Percentiles rank a stretch among this genome's conserved stretches.
Evolutionary conservation across 352 stramenopile species (phyloP).

Genomic region (Pythium diclinum): DNA sequence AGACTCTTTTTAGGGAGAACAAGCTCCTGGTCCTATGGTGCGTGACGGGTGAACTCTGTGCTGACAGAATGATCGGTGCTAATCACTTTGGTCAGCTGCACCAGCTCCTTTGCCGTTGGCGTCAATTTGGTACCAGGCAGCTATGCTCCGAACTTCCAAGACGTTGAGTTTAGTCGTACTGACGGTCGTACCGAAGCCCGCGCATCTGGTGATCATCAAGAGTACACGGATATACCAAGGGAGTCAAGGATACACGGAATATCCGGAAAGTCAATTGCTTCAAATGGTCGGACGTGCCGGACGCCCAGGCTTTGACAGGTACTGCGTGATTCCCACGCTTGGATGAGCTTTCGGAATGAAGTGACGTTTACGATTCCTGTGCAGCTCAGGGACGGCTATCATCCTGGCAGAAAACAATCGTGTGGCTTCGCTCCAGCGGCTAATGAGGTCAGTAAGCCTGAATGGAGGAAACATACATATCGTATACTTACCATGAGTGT

Average conservation of each 20-base stretch:
- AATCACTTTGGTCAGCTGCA: constrained; percentile 26
- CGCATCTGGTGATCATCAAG: constrained; percentile 43
- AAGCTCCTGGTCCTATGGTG: constrained; percentile 38
- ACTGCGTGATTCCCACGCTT: constrained; percentile 16
- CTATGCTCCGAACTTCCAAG: not conserved
- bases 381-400: constrained; percentile 11
- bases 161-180: not conserved
- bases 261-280: constrained; percentile 28
- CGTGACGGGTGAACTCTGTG: not conserved
- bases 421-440: not conserved
- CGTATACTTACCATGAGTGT: constrained; percentile 14
- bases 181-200: constrained; percentile 23
- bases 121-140: constrained; percentile 37
- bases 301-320: constrained; percentile 34
- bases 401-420: constrained; percentile 13
- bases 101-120: constrained; percentile 37
- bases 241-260: constrained; percentile 26
- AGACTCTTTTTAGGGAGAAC: constrained; percentile 30
- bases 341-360: not conserved
- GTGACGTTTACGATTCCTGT: not conserved
- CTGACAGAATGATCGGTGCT: not conserved
- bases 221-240: constrained; percentile 38
- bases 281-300: constrained; percentile 48
- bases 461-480: not conserved
- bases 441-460: constrained; percentile 3